phyloP scores from a whole-genome alignment of 306 rosid species.

The cucumber (Cucumis sativus) region DNA sequence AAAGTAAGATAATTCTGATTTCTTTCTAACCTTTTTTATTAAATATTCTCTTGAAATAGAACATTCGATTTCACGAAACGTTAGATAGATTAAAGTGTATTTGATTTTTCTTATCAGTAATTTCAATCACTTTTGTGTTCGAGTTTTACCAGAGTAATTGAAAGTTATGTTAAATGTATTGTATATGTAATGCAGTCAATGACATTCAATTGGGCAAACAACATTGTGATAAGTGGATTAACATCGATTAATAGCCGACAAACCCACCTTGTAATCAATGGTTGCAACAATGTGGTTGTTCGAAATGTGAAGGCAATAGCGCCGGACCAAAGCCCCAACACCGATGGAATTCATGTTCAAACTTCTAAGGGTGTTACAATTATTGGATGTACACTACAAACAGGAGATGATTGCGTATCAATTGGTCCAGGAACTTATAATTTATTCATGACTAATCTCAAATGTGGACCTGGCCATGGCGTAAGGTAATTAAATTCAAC shows the following conservation, averaged over 20 bases:
- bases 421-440: slow-evolving; percentile 39
- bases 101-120: too few species aligned
- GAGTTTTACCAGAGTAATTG: too few species aligned
- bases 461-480: slow-evolving; percentile 72
- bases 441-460: slow-evolving; percentile 31
- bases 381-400: slow-evolving; percentile 25
- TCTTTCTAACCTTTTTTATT: too few species aligned
- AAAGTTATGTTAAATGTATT: not conserved
- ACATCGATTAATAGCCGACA: not conserved
- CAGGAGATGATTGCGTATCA: slow-evolving; percentile 22
- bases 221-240: slow-evolving; percentile 23
- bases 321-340: slow-evolving; percentile 19
- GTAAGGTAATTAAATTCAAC: slow-evolving; percentile 26
- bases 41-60: too few species aligned
- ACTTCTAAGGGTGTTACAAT: slow-evolving; percentile 35
- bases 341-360: slow-evolving; percentile 50
- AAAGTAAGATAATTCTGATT: too few species aligned
- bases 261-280: slow-evolving; percentile 36
- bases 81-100: too few species aligned
- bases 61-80: too few species aligned
- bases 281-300: slow-evolving; percentile 26
- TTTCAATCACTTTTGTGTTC: too few species aligned
- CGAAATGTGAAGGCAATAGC: slow-evolving; percentile 46
- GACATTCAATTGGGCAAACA: slow-evolving; percentile 12
- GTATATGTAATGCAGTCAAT: slow-evolving; percentile 26